Evolutionary conservation across 2,329 filamentous ascomycete genomes (phyloP).

Genomic region (Magnaporthiopsis rhizophila): DNA sequence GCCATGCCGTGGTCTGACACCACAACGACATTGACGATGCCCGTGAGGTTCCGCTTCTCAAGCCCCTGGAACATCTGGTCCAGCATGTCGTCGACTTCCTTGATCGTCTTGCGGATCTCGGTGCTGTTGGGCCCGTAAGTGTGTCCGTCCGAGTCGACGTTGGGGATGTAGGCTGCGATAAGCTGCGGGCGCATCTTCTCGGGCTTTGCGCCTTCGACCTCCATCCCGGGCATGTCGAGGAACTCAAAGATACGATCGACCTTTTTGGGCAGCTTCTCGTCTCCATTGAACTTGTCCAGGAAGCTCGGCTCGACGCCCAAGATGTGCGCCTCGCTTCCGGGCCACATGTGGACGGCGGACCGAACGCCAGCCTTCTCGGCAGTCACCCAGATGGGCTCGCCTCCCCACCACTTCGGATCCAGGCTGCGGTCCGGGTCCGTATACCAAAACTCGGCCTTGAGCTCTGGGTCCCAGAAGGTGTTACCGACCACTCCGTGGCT

Average conservation of each 20-base stretch:
- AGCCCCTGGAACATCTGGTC: conserved; percentile 68
- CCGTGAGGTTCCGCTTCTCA: conserved; percentile 71
- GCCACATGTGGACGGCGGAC: conserved; percentile 96
- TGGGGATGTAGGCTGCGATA: conserved; percentile 89
- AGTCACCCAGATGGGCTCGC: conserved; percentile 89
- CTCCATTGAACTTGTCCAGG: conserved; percentile 76
- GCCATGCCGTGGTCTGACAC: conserved; percentile 99
- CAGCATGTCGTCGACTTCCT: conserved; percentile 75
- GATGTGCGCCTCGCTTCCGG: conserved; percentile 85
- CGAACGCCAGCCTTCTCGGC: conserved; percentile 75
- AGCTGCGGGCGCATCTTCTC: conserved; percentile 69
- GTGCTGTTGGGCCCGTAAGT: conserved; percentile 90
- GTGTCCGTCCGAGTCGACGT: conserved; percentile 84
- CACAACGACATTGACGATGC: conserved; percentile 89
- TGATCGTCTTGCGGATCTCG: conserved; percentile 73
- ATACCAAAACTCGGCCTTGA: conserved; percentile 79
- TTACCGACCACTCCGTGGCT: conserved; percentile 91
- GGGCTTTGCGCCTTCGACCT: conserved; percentile 42
- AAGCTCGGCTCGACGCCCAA: conserved; percentile 66
- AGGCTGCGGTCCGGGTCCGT: conserved; percentile 69
- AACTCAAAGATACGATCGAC: conserved; percentile 72
- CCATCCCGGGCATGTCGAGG: conserved; percentile 71
- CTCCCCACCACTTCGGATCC: conserved; percentile 88
- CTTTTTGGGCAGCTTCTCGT: conserved; percentile 67
- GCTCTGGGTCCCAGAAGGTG: conserved; percentile 79